Evolutionary conservation across 1,139 yeast species (phyloP), one percentile per base, ranked within the genome.

Genomic region (Scheffersomyces cryptocercus): DNA sequence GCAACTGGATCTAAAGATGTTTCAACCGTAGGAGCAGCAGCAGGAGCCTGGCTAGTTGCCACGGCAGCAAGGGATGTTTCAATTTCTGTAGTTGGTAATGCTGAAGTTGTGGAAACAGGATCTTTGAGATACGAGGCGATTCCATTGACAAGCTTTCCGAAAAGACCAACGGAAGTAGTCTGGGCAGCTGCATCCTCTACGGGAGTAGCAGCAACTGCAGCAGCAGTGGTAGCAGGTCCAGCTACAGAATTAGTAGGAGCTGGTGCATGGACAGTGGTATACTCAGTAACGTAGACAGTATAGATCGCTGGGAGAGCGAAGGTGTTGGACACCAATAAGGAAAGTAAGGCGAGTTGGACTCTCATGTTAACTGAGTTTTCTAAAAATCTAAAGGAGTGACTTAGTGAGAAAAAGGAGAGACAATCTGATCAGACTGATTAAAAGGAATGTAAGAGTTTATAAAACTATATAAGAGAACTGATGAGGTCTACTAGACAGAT

Each of bases 221-320:
- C 41, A 20, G 48, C 46, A n/a, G 45, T 37, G 15, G 55, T 42
- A 13, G 47, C 36, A 29, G 47, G 44, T n/a, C 48, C 50, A 28
- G 47, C 40, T 13, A 46, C 46, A 11, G 44, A 46, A 10, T 37
- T 29, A 15, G 35, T 15, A 28, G 38, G 33, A 12, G 45, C 37
- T 32, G 48, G 36, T 20, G 37, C 37, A 29, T 48, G 35, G 26
- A 56, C 56, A 34, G 64, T 58, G 35, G 54, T 48, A 37, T 43
- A 50, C 24, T 48, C 42, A 34, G 61, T 54, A 30, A 52, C 52
- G 34, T 45, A 50, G 29, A 53, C 55, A 26, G 53, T 50, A 28
- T 51, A 43, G 29, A 62, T 46, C 29, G 46, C 59, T 15, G 64
- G 62, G 32, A 56, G 62, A 11, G 70, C 47, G 20, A 44, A 53